phyloP scores from a whole-genome alignment of 106 monocot species.

The Dioscorea dumetorum region DNA sequence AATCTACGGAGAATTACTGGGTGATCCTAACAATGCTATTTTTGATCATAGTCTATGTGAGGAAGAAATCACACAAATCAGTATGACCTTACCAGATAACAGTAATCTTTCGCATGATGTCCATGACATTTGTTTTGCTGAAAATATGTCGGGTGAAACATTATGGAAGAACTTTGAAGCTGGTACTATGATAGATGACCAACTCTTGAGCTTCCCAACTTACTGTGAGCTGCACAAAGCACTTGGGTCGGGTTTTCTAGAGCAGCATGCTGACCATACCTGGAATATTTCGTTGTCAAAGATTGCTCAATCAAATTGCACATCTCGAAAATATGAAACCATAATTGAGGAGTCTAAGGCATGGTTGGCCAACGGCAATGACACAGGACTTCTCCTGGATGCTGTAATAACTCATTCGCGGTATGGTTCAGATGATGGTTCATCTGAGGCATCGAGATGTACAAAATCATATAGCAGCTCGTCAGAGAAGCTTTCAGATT shows the following conservation, averaged over 20 bases:
- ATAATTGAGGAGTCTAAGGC: conserved; percentile 13
- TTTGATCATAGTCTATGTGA: background rate
- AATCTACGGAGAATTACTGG: conserved; percentile 10
- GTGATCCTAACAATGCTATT: background rate
- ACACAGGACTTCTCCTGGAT: conserved; percentile 23
- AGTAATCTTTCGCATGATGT: conserved; percentile 2
- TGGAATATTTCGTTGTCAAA: conserved; percentile 6
- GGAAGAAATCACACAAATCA: no score
- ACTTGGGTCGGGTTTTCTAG: conserved; percentile 11
- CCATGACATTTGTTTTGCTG: background rate
- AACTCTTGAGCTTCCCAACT: conserved; percentile 12
- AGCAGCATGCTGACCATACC: conserved; percentile 9
- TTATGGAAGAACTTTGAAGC: background rate
- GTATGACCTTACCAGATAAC: background rate
- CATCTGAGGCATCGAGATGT: conserved; percentile 4
- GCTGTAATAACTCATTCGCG: conserved; percentile 17
- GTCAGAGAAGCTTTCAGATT: conserved; percentile 21
- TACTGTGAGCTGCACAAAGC: conserved; percentile 26
- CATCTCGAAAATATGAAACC: conserved; percentile 1
- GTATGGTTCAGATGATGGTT: conserved; percentile 20
- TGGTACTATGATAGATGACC: background rate
- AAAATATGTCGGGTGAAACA: conserved; percentile 1
- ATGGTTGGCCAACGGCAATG: conserved; percentile 12
- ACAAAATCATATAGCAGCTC: conserved; percentile 22
- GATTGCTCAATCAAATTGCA: conserved; percentile 7